These are phyloP conservation scores for Asterochloris erici DNA, from an alignment of 139 green algal genomes.

Conservation along the genomic window DNA sequence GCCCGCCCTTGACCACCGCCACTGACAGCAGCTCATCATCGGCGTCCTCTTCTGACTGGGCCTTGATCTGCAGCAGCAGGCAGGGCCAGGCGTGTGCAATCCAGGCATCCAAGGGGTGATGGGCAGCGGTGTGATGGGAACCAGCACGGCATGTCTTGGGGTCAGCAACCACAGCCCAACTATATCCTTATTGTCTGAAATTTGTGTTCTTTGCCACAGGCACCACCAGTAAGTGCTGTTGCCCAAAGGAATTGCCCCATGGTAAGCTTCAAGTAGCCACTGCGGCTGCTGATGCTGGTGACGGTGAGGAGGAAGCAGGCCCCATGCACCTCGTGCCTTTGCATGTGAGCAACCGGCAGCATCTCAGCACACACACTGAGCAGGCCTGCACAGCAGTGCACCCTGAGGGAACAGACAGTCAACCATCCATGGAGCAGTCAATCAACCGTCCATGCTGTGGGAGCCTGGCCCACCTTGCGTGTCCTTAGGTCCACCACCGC, in stretches of 20 bases:
- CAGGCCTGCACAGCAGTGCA: not conserved
- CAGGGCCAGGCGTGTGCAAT: too few species aligned
- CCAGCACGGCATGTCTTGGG: too few species aligned
- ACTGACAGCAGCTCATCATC: slow-evolving; percentile 93
- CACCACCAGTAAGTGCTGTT: too few species aligned
- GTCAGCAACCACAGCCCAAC: too few species aligned
- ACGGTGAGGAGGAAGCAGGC: too few species aligned
- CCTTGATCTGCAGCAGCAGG: slow-evolving; percentile 29
- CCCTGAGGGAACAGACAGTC: not conserved
- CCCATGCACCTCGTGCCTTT: not conserved
- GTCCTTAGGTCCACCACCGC: slow-evolving; percentile 56
- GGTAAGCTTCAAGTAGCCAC: too few species aligned
- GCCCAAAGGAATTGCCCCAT: too few species aligned
- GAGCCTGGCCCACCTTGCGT: slow-evolving; percentile 26
- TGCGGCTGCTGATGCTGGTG: too few species aligned
- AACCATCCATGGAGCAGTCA: not conserved
- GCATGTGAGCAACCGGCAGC: not conserved
- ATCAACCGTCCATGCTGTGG: not conserved
- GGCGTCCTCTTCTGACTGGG: slow-evolving; percentile 70
- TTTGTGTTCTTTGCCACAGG: too few species aligned
- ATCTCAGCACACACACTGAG: not conserved
- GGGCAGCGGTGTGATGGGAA: too few species aligned
- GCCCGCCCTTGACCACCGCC: slow-evolving; percentile 59
- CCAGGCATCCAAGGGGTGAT: too few species aligned
- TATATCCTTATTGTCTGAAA: too few species aligned